Percentiles rank a stretch among this genome's conserved stretches.
These are phyloP conservation scores for Psilocybe cubensis DNA, from an alignment of 768 basidiomycete genomes.

Conservation along the genomic window DNA sequence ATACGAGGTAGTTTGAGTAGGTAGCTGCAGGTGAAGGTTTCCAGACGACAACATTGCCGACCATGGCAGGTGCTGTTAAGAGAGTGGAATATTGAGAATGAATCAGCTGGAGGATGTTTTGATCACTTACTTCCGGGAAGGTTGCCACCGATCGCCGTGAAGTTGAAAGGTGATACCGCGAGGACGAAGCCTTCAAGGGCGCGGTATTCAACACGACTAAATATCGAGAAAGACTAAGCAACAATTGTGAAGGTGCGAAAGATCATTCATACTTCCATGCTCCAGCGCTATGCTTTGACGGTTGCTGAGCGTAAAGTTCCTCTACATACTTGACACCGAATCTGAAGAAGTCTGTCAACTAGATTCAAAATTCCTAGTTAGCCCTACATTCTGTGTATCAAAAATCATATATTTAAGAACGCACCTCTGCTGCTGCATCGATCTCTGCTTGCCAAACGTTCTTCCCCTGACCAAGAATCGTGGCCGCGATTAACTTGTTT, in stretches of 20 bases:
- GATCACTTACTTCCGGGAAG: constrained; percentile 65
- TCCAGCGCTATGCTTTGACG: constrained; percentile 81
- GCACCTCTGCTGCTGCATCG: constrained; percentile 95
- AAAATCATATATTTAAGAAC: constrained; percentile 19
- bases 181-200: constrained; percentile 98
- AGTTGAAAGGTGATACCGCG: constrained; percentile 98
- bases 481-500: constrained; percentile 93
- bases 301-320: constrained; percentile 91
- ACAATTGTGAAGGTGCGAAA: background rate
- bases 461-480: constrained; percentile 98
- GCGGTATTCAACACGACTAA: constrained; percentile 93
- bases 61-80: constrained; percentile 76
- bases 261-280: constrained; percentile 85
- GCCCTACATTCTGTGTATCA: background rate
- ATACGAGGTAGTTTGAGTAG: constrained; percentile 91
- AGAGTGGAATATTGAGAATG: background rate
- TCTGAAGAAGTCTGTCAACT: constrained; percentile 92
- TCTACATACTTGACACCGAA: constrained; percentile 98
- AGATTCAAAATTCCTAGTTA: background rate
- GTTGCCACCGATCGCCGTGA: constrained; percentile 97
- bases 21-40: constrained; percentile 96
- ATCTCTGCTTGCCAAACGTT: constrained; percentile 99
- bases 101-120: background rate
- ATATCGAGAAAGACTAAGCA: background rate
- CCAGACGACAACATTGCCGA: constrained; percentile 96